Base-by-base conservation (phyloP, 2,329 filamentous ascomycete species). In the Orbilia oligospora region DNA sequence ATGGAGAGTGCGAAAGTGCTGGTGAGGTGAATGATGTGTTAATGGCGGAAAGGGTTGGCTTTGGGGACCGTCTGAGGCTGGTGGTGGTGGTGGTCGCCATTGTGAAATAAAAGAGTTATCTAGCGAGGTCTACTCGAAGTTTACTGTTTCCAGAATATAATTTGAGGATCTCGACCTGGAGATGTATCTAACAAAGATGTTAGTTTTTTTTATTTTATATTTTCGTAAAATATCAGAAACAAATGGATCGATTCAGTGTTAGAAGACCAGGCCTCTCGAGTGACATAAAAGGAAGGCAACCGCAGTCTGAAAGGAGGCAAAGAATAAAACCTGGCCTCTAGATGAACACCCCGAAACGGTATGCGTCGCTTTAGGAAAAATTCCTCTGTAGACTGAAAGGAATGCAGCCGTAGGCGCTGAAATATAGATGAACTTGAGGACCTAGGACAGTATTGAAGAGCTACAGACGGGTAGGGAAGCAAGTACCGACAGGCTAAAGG, bases 1-100 rank as follows among this genome's bases (percentile, higher is more conserved):
- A 70, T 1, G 69, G 65, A 5, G 66, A 75, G 12, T 73, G 76
- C n/a, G 76, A 70, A 48, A 71, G 55, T 18, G 76, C 65, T 24
- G 71, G 76, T 16, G 76, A 75, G 41, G 48, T 69, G 58, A 79
- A 75, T 38, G 76, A 69, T 16, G 76, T 79, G 27, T 79, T 79
- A 14, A 79, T 79, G 36, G 76, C 70, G n/a, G 56, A 51, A 22
- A 79, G 76, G 14, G 75, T 72, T 8, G 75, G 75, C 64, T 78
- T 78, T 18, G 68, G 56, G 22, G 69, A 78, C 22, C 75, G 61
- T 38, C 61, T 72, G 61, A 64, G 55, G 10, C 68, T 36, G n/a
- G 68, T 71, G 2, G 53, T 51, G 24, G 63, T 33, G 9, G 68
- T 30, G 6, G 27, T 30, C 27, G 27, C 75, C 75, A 78, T 78